Conservation (phyloP, 2,329 filamentous ascomycete species). For the Botrytis deweyae region DNA sequence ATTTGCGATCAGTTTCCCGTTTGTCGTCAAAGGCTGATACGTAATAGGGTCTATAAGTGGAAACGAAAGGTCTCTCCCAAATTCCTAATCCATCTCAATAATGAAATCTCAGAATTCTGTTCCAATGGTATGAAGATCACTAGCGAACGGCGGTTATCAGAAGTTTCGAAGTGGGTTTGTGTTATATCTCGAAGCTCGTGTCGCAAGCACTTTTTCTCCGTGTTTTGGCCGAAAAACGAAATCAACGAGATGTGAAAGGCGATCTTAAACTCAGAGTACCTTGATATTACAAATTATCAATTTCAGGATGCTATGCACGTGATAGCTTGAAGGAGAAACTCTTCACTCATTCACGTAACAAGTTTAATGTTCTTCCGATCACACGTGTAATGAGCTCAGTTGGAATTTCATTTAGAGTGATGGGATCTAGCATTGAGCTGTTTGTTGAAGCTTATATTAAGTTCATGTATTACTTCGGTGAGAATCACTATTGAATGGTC, state of each 20-base stretch:
- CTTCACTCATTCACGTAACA: background rate
- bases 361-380: background rate
- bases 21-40: background rate
- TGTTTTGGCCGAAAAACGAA: rapidly evolving
- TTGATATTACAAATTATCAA: background rate
- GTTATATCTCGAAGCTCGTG: background rate
- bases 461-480: background rate
- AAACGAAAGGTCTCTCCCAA: background rate
- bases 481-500: background rate
- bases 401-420: background rate
- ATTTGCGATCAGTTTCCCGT: background rate
- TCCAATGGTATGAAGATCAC: background rate
- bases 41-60: background rate
- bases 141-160: background rate
- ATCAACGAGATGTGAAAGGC: background rate
- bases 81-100: too few relatives aligned
- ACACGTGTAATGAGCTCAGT: background rate
- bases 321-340: background rate
- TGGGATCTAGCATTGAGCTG: too few relatives aligned
- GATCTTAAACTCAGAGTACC: background rate
- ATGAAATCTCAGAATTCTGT: background rate
- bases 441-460: background rate
- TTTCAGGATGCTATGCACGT: background rate
- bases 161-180: background rate
- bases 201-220: background rate